A percentile compares a stretch with the other conserved stretches of the same genome.
phyloP scores from a whole-genome alignment of 2,329 filamentous ascomycete genomes.

The Paramyrothecium sp. region DNA sequence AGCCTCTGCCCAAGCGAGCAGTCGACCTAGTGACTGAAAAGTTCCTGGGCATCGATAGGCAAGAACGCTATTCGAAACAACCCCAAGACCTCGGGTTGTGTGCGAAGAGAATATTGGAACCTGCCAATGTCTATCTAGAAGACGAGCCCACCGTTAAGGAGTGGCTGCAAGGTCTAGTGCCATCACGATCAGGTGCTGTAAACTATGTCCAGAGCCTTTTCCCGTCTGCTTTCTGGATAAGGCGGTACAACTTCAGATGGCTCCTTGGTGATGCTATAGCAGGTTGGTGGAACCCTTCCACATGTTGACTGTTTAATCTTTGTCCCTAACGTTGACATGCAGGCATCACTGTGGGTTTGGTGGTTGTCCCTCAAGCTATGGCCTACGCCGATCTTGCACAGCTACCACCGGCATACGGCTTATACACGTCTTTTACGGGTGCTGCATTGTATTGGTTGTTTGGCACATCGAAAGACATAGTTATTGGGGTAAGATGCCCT shows the following conservation, averaged over 20 bases:
- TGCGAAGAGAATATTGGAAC: constrained; percentile 19
- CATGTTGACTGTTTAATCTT: background rate
- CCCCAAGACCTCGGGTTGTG: constrained; percentile 21
- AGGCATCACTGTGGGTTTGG: background rate
- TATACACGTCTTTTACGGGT: constrained; percentile 82
- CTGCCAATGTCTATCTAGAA: constrained; percentile 48
- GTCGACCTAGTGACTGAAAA: constrained; percentile 19
- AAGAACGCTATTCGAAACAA: constrained; percentile 22
- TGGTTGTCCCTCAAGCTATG: background rate
- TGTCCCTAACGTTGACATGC: background rate
- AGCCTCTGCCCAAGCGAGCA: constrained; percentile 4
- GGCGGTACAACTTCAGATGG: constrained; percentile 71
- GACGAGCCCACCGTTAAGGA: constrained; percentile 64
- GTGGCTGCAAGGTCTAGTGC: constrained; percentile 57
- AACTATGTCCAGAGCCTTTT: constrained; percentile 56
- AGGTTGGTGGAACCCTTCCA: constrained; percentile 38
- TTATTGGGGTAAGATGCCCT: constrained; percentile 57
- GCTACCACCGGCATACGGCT: constrained; percentile 66
- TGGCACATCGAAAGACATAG: constrained; percentile 82
- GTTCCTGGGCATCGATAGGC: constrained; percentile 28
- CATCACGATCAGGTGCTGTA: constrained; percentile 41
- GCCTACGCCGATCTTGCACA: constrained; percentile 68
- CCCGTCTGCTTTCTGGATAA: constrained; percentile 68
- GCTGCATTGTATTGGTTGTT: constrained; percentile 81
- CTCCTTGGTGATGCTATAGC: constrained; percentile 71